Conservation (phyloP, 805 yeast genomes). For the Pichia nanzhaoensis region DNA sequence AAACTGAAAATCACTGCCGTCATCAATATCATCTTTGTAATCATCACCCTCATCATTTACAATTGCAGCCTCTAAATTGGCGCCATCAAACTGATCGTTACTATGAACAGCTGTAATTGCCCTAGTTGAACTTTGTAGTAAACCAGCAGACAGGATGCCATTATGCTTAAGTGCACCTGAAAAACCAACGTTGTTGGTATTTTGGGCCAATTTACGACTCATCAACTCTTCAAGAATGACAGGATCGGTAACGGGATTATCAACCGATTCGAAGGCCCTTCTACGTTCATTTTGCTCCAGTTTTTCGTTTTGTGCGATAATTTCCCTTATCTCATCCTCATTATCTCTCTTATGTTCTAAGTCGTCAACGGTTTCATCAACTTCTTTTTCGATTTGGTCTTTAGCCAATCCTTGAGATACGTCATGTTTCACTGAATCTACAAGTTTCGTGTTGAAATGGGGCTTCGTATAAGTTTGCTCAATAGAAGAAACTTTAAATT, state of each 20-base stretch:
- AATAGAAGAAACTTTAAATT: too few species aligned
- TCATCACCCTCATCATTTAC: conserved; percentile 2
- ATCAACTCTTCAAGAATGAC: conserved; percentile 12
- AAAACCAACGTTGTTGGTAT: background rate
- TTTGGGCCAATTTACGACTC: conserved; percentile 2
- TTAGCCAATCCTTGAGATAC: background rate
- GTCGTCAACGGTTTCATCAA: conserved; percentile 24
- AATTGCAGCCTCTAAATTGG: background rate
- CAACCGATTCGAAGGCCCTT: conserved; percentile 17
- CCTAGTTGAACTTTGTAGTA: background rate
- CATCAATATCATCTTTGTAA: conserved; percentile 2
- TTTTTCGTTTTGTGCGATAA: conserved; percentile 26
- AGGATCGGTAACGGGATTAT: conserved; percentile 10
- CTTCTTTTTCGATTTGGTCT: background rate
- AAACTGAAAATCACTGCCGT: background rate
- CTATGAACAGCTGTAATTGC: background rate
- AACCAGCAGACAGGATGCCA: background rate
- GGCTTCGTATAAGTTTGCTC: too few species aligned
- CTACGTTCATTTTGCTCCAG: conserved; percentile 32
- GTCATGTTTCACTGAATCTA: too few species aligned
- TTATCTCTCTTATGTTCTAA: conserved; percentile 34
- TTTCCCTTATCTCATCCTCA: conserved; percentile 8
- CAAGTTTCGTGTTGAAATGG: too few species aligned
- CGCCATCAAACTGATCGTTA: conserved; percentile 2
- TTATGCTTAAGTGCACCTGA: background rate